Percentiles rank a stretch among this genome's conserved stretches.
These are phyloP conservation scores for Pachyrhizus erosus DNA, from an alignment of 306 rosid genomes.

Conservation along the genomic window DNA sequence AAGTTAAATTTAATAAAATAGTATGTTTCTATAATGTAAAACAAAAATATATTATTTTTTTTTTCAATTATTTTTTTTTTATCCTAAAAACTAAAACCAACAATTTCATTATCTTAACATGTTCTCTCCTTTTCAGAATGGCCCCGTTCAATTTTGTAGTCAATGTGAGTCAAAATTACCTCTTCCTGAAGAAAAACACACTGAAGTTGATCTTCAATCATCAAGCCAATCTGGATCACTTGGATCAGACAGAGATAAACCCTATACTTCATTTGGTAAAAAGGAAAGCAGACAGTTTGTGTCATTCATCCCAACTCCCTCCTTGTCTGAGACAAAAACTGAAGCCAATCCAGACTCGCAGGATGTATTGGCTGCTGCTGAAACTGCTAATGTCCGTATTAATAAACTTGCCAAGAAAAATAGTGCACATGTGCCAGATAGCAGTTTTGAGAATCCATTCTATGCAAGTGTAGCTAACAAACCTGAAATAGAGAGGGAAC, in stretches of 20 bases:
- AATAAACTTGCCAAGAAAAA: constrained; percentile 60
- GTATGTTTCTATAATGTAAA: too few species aligned
- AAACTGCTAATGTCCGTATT: not conserved
- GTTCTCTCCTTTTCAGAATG: constrained; percentile 66
- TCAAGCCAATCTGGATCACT: constrained; percentile 42
- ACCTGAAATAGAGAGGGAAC: constrained; percentile 44
- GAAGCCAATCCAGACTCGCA: constrained; percentile 26
- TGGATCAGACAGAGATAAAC: constrained; percentile 46
- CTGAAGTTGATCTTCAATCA: constrained; percentile 55
- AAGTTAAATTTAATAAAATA: too few species aligned
- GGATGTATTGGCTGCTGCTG: not conserved
- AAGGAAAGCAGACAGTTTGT: constrained; percentile 65
- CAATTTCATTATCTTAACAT: not conserved
- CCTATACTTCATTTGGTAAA: constrained; percentile 57
- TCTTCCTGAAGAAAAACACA: constrained; percentile 67
- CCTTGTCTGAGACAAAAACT: constrained; percentile 52
- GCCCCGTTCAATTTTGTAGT: constrained; percentile 59
- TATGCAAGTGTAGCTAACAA: constrained; percentile 41
- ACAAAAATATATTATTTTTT: too few species aligned
- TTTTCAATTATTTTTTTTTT: too few species aligned
- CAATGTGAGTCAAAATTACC: constrained; percentile 62
- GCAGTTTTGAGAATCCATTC: constrained; percentile 69
- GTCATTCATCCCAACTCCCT: constrained; percentile 66
- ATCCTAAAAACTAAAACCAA: too few species aligned
- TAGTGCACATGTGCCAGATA: constrained; percentile 48